A percentile compares a stretch with the other conserved stretches of the same genome.
Evolutionary conservation across 352 stramenopile species (phyloP).

Genomic region (Phytophthora agathidicida): DNA sequence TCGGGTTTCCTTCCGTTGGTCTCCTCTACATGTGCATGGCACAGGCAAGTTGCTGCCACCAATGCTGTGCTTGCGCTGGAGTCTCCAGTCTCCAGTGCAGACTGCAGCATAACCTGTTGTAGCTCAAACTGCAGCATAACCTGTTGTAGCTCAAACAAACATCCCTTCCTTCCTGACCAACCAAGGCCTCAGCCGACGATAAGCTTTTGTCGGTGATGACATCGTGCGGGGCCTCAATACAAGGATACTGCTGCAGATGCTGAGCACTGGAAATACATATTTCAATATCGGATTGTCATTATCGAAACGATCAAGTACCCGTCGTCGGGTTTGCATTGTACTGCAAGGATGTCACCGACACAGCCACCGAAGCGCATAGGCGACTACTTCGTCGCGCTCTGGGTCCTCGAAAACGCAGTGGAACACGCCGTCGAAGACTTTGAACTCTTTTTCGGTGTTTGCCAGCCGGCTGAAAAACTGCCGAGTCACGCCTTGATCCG

Average conservation of each 20-base stretch:
- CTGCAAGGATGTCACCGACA: neutral
- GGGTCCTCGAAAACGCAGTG: slow-evolving; percentile 59
- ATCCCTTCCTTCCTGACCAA: no score
- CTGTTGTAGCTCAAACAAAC: no score
- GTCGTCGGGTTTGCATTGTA: neutral
- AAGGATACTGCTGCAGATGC: no score
- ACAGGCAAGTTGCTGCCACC: neutral
- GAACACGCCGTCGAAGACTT: slow-evolving; percentile 51
- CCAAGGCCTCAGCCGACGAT: no score
- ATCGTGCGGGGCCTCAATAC: no score
- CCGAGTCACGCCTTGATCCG: slow-evolving; percentile 23
- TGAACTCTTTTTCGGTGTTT: slow-evolving; percentile 54
- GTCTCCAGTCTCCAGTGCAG: no score
- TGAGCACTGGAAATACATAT: no score
- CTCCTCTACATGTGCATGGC: slow-evolving; percentile 25
- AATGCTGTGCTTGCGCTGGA: no score
- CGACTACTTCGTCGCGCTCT: slow-evolving; percentile 35
- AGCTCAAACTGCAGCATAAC: no score
- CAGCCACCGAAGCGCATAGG: slow-evolving; percentile 20
- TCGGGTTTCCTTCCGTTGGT: neutral
- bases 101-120: no score
- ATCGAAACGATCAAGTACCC: neutral
- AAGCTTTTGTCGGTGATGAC: no score
- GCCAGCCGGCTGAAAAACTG: slow-evolving; percentile 41
- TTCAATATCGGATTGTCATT: no score